A percentile compares a stretch with the other conserved stretches of the same genome.
phyloP scores from a whole-genome alignment of 2,329 filamentous ascomycete genomes.

The Xylariaceae sp. region DNA sequence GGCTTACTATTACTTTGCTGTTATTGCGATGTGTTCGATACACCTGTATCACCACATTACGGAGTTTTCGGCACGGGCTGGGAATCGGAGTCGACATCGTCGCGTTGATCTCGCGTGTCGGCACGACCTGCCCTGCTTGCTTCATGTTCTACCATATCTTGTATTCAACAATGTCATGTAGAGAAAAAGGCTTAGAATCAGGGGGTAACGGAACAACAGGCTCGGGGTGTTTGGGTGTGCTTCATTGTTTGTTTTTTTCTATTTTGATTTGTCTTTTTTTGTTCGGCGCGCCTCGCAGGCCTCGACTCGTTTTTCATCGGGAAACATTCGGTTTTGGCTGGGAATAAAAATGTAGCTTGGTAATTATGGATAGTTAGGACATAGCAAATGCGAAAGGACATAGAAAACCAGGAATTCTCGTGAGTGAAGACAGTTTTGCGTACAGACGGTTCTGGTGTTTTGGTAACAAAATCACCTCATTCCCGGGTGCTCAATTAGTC shows the following conservation, averaged over 20 bases:
- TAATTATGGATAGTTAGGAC: too few species aligned
- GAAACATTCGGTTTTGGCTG: background rate
- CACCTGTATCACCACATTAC: background rate
- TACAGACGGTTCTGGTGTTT: too few species aligned
- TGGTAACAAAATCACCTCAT: too few species aligned
- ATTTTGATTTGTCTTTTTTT: background rate
- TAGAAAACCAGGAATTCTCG: too few species aligned
- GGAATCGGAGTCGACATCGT: background rate
- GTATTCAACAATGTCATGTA: slow-evolving; percentile 18
- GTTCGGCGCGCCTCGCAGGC: background rate
- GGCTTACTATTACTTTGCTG: too few species aligned
- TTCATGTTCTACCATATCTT: slow-evolving; percentile 14
- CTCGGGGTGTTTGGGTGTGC: slow-evolving; percentile 12
- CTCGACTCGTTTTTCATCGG: background rate
- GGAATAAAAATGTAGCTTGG: background rate
- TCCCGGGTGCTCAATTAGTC: too few species aligned
- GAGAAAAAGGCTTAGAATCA: slow-evolving; percentile 18
- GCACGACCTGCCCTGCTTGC: background rate
- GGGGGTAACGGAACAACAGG: slow-evolving; percentile 2
- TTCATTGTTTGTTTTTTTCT: background rate
- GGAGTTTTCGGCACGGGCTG: background rate
- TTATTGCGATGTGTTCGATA: background rate
- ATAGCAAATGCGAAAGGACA: too few species aligned
- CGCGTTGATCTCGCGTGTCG: slow-evolving; percentile 2
- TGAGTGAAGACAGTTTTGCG: too few species aligned